phyloP scores from a whole-genome alignment of 1,284 basidiomycete genomes.

The Cryptococcus depauperatus region DNA sequence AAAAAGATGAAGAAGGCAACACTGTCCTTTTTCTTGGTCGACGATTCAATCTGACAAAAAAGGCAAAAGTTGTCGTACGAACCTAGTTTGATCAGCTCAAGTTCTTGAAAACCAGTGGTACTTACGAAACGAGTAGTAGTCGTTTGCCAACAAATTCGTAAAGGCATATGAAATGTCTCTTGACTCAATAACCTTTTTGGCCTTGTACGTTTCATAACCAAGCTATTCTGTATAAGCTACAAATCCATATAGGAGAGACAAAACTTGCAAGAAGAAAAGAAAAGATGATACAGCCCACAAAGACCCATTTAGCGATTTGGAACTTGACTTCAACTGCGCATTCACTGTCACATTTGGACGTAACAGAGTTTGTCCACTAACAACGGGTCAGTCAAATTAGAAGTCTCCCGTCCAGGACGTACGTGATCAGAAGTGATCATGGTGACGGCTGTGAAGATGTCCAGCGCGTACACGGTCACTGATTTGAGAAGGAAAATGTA shows the following conservation, averaged over 20 bases:
- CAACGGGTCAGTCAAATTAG: background rate
- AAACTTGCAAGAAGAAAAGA: constrained; percentile 77
- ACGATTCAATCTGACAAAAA: constrained; percentile 91
- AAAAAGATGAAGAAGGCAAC: constrained; percentile 99
- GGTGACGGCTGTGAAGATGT: constrained; percentile 95
- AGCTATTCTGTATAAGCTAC: constrained; percentile 43
- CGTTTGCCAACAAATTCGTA: constrained; percentile 94
- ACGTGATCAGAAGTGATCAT: constrained; percentile 77
- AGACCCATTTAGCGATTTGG: constrained; percentile 85
- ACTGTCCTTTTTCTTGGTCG: constrained; percentile 91
- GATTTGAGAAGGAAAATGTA: constrained; percentile 90
- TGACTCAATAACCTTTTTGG: constrained; percentile 85
- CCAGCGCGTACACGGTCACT: constrained; percentile 89
- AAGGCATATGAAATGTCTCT: constrained; percentile 95
- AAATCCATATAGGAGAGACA: background rate
- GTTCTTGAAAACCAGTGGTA: constrained; percentile 13
- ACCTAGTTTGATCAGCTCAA: constrained; percentile 48
- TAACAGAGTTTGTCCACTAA: constrained; percentile 80
- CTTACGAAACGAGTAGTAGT: constrained; percentile 85
- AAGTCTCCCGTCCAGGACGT: constrained; percentile 3
- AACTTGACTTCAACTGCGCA: constrained; percentile 83
- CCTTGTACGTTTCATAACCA: constrained; percentile 84
- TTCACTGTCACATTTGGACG: constrained; percentile 58
- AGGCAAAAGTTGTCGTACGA: constrained; percentile 97
- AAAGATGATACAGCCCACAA: constrained; percentile 95